Conservation (phyloP, 2,329 filamentous ascomycete genomes). For the Polychaeton citri region DNA sequence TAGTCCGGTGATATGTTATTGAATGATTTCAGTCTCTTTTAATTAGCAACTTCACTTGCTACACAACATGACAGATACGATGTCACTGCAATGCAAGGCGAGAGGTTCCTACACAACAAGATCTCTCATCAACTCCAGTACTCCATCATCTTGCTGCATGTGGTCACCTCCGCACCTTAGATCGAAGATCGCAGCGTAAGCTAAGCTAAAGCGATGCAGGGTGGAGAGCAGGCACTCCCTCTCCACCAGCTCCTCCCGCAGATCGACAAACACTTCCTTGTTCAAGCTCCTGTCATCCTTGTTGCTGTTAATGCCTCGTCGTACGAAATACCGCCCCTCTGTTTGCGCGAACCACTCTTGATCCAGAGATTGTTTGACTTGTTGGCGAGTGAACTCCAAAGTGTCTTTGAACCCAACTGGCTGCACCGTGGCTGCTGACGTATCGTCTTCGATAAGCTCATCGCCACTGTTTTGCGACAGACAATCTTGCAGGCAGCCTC, state of each 20-base stretch:
- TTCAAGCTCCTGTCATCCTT: conserved; percentile 14
- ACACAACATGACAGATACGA: too few relatives aligned
- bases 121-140: too few relatives aligned
- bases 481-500: conserved; percentile 1
- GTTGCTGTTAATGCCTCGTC: conserved; percentile 20
- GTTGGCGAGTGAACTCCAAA: conserved; percentile 18
- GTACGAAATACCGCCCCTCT: conserved; percentile 34
- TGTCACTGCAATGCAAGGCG: too few relatives aligned
- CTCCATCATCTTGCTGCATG: too few relatives aligned
- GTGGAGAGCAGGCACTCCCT: conserved; percentile 1
- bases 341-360: conserved; percentile 32
- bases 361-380: conserved; percentile 30
- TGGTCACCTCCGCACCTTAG: not conserved
- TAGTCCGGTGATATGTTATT: too few relatives aligned
- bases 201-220: conserved; percentile 4
- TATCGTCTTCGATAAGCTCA: not conserved
- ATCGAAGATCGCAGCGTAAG: conserved; percentile 4
- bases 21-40: too few relatives aligned
- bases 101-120: too few relatives aligned
- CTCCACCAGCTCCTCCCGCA: conserved; percentile 12
- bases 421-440: not conserved
- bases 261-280: conserved; percentile 30
- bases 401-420: conserved; percentile 7
- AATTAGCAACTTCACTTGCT: too few relatives aligned
- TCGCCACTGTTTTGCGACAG: not conserved